Conservation (phyloP, 148 eudicot genomes). For the Heliamphora exappendiculata region DNA sequence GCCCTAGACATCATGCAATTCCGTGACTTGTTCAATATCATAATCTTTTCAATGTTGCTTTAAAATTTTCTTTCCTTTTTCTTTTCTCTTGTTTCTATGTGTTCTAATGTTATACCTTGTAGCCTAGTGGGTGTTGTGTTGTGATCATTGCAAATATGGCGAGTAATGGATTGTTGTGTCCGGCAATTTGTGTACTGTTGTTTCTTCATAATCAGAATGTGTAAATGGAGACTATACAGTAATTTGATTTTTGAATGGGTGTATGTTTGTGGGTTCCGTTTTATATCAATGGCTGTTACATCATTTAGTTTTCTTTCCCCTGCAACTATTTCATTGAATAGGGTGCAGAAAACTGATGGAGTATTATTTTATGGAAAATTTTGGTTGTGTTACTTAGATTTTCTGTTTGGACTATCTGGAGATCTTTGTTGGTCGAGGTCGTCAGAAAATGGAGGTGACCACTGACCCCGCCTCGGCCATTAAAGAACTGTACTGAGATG, state of each 20-base stretch:
- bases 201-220: not conserved
- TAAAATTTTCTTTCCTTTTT: not conserved
- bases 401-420: slow-evolving; percentile 16
- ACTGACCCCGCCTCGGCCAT: slow-evolving; percentile 9
- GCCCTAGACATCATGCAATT: not conserved
- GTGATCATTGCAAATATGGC: not conserved
- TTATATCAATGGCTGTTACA: no score
- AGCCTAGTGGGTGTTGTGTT: slow-evolving; percentile 1
- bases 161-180: not conserved
- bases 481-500: slow-evolving; percentile 9
- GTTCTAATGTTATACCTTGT: not conserved
- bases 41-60: not conserved
- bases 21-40: not conserved
- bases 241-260: not conserved
- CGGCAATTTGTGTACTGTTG: not conserved
- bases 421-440: slow-evolving; percentile 21
- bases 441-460: slow-evolving; percentile 19
- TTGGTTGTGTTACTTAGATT: no score
- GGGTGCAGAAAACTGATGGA: no score
- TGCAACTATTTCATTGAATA: no score
- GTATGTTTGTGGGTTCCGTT: no score
- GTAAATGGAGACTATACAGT: not conserved
- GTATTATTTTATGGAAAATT: no score
- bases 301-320: no score
- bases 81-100: not conserved